Evolutionary conservation across 2,329 filamentous ascomycete genomes (phyloP), one percentile per base, ranked within the genome.

Genomic region (Hypoxylon sp.): DNA sequence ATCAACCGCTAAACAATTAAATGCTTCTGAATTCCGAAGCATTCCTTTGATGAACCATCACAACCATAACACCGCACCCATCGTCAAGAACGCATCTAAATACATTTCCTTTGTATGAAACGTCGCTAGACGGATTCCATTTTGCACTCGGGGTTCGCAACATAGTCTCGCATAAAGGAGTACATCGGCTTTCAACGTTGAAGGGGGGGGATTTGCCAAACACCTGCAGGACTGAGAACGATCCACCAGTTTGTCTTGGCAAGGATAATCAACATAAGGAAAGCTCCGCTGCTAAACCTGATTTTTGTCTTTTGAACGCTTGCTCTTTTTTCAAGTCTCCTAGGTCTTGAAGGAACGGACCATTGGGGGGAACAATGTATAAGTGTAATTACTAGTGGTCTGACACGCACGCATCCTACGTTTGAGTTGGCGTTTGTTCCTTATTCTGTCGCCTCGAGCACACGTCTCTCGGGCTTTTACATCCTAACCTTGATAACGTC

Each of bases 21-120:
- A 58, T 64, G 51, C 63, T 61, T 28, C 61, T 21, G 36, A 46
- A 36, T 43, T 14, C 2, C 28, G 21, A n/a, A 41, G 34, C 34
- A 53, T 59, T 38, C 51, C 25, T 51, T 50, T 45, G 32, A 58
- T 32, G 45, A 62, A 43, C 43, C 48, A 34, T 19, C 53, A 55
- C 7, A 45, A n/a, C 50, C 57, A 58, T 10, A 45, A 19, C 50
- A 62, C 19, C 23, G 41, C 21, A 36, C 50, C 30, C 49, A 43
- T 36, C 45, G 36, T 41, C 63, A 56, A 68, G 53, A 70, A 63
- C 50, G 25, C 19, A 62, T 62, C 45, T 69, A 67, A 46, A 68
- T 69, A 65, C 46, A 68, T 71, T 71, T 71, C 68, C 68, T 71
- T 69, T 71, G 68, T 71, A 41, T 52, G 30, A 61, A 52, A 34